Percentiles rank a stretch among this genome's conserved stretches.
Evolutionary conservation across 2,329 filamentous ascomycete genomes (phyloP).

Genomic region (Bipolaris sorokiniana): DNA sequence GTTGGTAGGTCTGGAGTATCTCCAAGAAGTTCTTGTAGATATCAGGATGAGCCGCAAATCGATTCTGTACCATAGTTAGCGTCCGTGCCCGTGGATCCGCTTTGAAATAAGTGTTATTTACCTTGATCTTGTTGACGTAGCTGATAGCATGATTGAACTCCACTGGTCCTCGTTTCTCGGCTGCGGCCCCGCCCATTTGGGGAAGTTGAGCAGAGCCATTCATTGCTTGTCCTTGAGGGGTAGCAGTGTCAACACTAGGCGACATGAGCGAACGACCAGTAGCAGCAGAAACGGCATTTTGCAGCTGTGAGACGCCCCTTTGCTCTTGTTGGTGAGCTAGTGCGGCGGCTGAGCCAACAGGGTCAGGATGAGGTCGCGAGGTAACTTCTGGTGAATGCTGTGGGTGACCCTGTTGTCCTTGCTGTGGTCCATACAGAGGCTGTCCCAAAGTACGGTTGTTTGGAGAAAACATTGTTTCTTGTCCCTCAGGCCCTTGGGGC

Average conservation of each 20-base stretch:
- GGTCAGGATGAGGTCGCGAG: slow-evolving; percentile 47
- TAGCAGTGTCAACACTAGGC: slow-evolving; percentile 52
- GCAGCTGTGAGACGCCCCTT: slow-evolving; percentile 68
- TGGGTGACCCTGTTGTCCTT: slow-evolving; percentile 40
- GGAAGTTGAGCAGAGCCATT: slow-evolving; percentile 67
- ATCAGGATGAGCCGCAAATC: slow-evolving; percentile 93
- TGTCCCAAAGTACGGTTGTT: slow-evolving; percentile 53
- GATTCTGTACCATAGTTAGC: slow-evolving; percentile 68
- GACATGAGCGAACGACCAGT: slow-evolving; percentile 61
- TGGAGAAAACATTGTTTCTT: slow-evolving; percentile 53
- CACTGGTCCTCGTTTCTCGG: slow-evolving; percentile 87
- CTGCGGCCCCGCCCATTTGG: slow-evolving; percentile 58
- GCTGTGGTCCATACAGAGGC: slow-evolving; percentile 45
- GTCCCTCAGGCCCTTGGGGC: slow-evolving; percentile 38
- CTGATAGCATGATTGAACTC: slow-evolving; percentile 99
- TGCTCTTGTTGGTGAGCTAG: slow-evolving; percentile 68
- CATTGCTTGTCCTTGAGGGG: slow-evolving; percentile 62
- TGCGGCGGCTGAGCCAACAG: slow-evolving; percentile 51
- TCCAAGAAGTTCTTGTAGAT: slow-evolving; percentile 99
- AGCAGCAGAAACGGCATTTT: slow-evolving; percentile 67
- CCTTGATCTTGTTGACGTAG: slow-evolving; percentile 99
- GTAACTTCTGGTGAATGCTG: slow-evolving; percentile 48
- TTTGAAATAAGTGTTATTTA: slow-evolving; percentile 54
- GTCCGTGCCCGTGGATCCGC: background rate
- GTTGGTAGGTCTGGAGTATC: slow-evolving; percentile 96